Conservation (phyloP, 225 moss, liverwort and hornwort species). For the Straminergon stramineum region DNA sequence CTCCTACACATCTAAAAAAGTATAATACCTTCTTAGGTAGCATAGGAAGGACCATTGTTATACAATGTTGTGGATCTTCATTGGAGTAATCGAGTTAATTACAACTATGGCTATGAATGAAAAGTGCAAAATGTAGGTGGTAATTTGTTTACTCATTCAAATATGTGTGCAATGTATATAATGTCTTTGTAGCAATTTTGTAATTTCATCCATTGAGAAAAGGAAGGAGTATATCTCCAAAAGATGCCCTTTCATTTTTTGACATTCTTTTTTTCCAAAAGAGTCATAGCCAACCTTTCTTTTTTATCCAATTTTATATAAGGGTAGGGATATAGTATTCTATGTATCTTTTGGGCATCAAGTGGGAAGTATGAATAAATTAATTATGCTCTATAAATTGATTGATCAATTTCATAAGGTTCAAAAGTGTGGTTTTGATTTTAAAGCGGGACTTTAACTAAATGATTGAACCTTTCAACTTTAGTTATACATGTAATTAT, state of each 20-base stretch:
- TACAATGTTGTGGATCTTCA: too few species aligned
- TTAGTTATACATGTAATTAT: neutral
- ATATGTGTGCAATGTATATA: neutral
- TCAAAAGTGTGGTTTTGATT: neutral
- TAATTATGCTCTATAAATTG: neutral
- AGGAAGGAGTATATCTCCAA: neutral
- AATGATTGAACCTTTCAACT: neutral
- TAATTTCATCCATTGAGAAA: neutral
- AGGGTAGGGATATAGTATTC: neutral
- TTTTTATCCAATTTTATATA: neutral
- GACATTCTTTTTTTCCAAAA: neutral
- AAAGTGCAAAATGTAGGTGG: neutral
- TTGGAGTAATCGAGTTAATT: too few species aligned
- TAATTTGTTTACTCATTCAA: neutral
- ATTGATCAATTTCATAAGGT: neutral
- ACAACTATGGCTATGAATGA: neutral
- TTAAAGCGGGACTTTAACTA: neutral
- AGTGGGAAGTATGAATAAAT: rapidly evolving
- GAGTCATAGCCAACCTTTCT: rapidly evolving
- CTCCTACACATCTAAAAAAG: too few species aligned
- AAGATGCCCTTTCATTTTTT: neutral
- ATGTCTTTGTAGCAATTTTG: neutral
- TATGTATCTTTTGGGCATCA: neutral
- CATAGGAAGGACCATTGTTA: too few species aligned
- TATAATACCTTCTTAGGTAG: too few species aligned